Evolutionary conservation across 345 rosid genomes (phyloP).

Genomic region (Corchorus olitorius): DNA sequence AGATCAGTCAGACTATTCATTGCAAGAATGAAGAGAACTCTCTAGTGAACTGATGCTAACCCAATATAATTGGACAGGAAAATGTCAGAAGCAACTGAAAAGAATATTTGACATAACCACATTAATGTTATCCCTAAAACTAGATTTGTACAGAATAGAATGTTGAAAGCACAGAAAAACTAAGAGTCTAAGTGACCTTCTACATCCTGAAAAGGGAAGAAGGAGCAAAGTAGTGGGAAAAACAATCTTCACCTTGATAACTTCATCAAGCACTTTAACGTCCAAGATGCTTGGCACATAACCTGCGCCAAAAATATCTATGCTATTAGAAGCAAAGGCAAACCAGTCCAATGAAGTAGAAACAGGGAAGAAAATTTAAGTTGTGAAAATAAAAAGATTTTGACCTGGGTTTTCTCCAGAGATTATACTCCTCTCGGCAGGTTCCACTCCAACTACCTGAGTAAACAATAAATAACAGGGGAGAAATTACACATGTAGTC

Average conservation of each 20-base stretch:
- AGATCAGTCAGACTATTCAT: no score
- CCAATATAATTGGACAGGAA: no score
- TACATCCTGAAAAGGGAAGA: neutral
- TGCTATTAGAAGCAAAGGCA: slow-evolving; percentile 20
- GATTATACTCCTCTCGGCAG: slow-evolving; percentile 88
- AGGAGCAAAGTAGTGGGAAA: neutral
- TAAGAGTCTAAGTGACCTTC: neutral
- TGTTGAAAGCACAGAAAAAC: neutral
- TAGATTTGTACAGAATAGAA: neutral
- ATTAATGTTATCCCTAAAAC: neutral
- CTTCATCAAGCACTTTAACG: slow-evolving; percentile 86
- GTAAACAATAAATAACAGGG: slow-evolving; percentile 16
- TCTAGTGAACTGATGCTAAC: no score
- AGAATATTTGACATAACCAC: neutral
- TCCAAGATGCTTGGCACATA: slow-evolving; percentile 76
- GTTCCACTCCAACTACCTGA: slow-evolving; percentile 94
- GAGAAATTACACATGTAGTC: neutral
- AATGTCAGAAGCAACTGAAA: no score
- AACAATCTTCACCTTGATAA: slow-evolving; percentile 56
- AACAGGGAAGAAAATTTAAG: neutral
- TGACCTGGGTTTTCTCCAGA: slow-evolving; percentile 84
- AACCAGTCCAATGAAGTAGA: slow-evolving; percentile 3
- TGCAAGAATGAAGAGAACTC: no score
- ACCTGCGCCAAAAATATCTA: slow-evolving; percentile 49
- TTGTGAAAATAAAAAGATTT: slow-evolving; percentile 21